Base-by-base conservation (phyloP, 2,329 filamentous ascomycete species). In the Westerdykella aurantiaca region DNA sequence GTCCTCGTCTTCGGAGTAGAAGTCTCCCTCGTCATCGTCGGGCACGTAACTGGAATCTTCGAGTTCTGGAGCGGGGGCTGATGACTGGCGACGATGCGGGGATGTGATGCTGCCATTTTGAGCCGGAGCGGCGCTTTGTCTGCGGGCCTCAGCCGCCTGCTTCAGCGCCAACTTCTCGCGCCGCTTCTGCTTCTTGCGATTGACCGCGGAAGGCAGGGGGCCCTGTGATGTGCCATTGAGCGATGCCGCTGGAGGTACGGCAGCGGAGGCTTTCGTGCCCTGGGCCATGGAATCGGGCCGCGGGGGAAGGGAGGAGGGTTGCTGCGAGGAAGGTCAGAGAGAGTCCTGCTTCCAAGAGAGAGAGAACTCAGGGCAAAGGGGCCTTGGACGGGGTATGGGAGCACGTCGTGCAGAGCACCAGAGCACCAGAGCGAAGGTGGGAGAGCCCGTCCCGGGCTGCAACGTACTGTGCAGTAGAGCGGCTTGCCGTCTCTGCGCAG, bases 131-230 rank as follows among this genome's bases (percentile, higher is more conserved):
- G 53, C 44, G 21, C 55, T 44, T 40, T 55, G 51, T 35, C 51
- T 49, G 41, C 61, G 58, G 11, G 61, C 54, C 44, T 69, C 67
- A 49, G 69, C 68, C 17, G 67, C 64, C 49, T 67, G 63, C 48
- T 83, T 84, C 25, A 87, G 85, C 29, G 85, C 86, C 69, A 80
- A 76, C 67, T 96, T 96, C 63, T 87, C 85, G 53, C 90, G 81
- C 55, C 90, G 82, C 76, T 95, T 96, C 68, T 93, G 86, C 75
- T 96, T 97, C 76, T 96, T 96, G 63, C 87, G 82, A 70, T 95
- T 96, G 41, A 90, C 84, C 7, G 75, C 61, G 37, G 73, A 73
- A 37, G 73, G 58, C 46, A 50, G 58, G 45, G 52, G 56, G 14
- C 67, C 47, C 35, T 59, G 55, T 37, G 63, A 61, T 52, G 69